Conservation (phyloP, 345 rosid genomes). For the Eucalyptus pauciflora region DNA sequence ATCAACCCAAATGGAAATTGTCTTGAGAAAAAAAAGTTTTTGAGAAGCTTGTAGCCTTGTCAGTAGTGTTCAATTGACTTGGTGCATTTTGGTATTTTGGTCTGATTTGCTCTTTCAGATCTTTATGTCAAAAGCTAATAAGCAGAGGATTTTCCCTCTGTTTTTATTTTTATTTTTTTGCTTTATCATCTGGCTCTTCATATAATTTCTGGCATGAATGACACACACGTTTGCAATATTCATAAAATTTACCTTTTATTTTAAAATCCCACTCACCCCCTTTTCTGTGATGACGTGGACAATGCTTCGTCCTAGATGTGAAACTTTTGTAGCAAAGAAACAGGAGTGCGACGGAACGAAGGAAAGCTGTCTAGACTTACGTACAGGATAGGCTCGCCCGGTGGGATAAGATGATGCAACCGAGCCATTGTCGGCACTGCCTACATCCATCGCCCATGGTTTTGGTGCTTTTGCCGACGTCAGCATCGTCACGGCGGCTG, state of each 20-base stretch:
- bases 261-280: too few species aligned
- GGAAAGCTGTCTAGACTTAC: neutral
- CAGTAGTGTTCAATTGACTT: neutral
- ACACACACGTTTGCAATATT: too few species aligned
- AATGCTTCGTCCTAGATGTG: neutral
- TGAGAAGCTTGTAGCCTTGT: neutral
- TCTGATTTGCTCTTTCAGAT: too few species aligned
- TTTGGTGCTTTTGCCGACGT: neutral
- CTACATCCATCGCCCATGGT: neutral
- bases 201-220: too few species aligned
- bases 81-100: neutral
- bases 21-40: neutral
- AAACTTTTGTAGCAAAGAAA: neutral
- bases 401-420: neutral
- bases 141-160: too few species aligned
- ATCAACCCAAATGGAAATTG: too few species aligned
- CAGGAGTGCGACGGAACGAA: neutral
- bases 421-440: neutral
- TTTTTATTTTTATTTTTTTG: too few species aligned
- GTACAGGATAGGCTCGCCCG: neutral
- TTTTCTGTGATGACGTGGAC: neutral
- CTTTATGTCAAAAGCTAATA: neutral
- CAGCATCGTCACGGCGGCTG: neutral
- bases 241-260: too few species aligned
- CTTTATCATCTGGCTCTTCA: too few species aligned